These are phyloP conservation scores for Sugiyamaella pinicola DNA, from an alignment of 1,139 yeast species.

Conservation along the genomic window DNA sequence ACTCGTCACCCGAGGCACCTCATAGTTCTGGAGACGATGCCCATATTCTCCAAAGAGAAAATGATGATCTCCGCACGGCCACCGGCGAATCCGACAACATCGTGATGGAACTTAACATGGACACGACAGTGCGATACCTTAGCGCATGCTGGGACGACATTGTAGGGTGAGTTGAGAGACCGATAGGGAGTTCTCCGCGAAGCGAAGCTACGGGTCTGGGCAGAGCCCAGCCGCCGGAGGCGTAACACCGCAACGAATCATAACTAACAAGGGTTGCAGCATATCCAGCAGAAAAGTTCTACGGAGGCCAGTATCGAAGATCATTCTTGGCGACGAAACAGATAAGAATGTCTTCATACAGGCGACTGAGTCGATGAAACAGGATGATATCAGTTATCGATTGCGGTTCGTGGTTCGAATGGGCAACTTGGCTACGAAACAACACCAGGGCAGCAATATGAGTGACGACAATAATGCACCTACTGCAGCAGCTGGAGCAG, in stretches of 20 bases:
- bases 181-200: background rate
- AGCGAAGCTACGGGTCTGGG: background rate
- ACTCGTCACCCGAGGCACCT: constrained; percentile 12
- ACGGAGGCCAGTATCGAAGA: constrained; percentile 60
- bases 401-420: constrained; percentile 63
- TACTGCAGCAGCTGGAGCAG: background rate
- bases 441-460: background rate
- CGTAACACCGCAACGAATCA: constrained; percentile 18
- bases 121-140: constrained; percentile 73
- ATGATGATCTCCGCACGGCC: constrained; percentile 47
- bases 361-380: constrained; percentile 71
- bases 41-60: constrained; percentile 27
- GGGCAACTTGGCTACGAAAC: constrained; percentile 7
- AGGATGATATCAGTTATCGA: constrained; percentile 75
- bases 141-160: constrained; percentile 77
- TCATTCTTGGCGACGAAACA: constrained; percentile 66
- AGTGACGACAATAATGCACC: background rate
- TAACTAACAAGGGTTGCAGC: constrained; percentile 53
- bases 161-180: constrained; percentile 44
- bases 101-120: constrained; percentile 81
- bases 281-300: constrained; percentile 59
- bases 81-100: constrained; percentile 74
- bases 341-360: constrained; percentile 69
- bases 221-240: constrained; percentile 8
- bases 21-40: constrained; percentile 18